Conservation (phyloP, 2,329 filamentous ascomycete genomes). For the Fusarium chlamydosporum region DNA sequence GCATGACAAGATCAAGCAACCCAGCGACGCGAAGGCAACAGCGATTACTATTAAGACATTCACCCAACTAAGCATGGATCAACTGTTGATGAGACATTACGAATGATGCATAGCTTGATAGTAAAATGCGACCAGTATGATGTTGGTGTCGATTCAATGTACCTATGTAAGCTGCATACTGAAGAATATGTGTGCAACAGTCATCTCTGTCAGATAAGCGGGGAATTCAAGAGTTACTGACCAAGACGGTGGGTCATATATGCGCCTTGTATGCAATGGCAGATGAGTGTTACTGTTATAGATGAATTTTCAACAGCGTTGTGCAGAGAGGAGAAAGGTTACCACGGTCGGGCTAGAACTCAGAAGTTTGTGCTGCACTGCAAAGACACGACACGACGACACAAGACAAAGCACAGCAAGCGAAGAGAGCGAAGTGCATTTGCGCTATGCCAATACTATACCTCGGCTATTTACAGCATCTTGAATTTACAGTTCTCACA, state of each 20-base stretch:
- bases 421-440: not conserved
- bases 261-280: not conserved
- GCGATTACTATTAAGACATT: slow-evolving; percentile 30
- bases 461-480: slow-evolving; percentile 25
- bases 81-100: slow-evolving; percentile 11
- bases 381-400: not conserved
- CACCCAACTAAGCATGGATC: slow-evolving; percentile 23
- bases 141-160: slow-evolving; percentile 8
- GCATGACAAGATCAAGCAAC: slow-evolving; percentile 21
- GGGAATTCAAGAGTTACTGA: not conserved
- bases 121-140: slow-evolving; percentile 26
- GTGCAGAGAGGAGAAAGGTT: not conserved
- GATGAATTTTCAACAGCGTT: not conserved
- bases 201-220: not conserved
- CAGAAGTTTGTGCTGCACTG: not conserved
- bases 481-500: slow-evolving; percentile 37
- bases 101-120: slow-evolving; percentile 22
- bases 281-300: not conserved
- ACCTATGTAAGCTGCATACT: slow-evolving; percentile 7
- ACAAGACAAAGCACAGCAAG: not conserved
- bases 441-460: not conserved
- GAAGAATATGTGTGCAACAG: not conserved
- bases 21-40: slow-evolving; percentile 4
- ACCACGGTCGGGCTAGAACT: not conserved
- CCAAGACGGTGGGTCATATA: not conserved